Percentiles rank a stretch among this genome's conserved stretches.
These are phyloP conservation scores for Murraya paniculata DNA, from an alignment of 345 rosid genomes.

Conservation along the genomic window DNA sequence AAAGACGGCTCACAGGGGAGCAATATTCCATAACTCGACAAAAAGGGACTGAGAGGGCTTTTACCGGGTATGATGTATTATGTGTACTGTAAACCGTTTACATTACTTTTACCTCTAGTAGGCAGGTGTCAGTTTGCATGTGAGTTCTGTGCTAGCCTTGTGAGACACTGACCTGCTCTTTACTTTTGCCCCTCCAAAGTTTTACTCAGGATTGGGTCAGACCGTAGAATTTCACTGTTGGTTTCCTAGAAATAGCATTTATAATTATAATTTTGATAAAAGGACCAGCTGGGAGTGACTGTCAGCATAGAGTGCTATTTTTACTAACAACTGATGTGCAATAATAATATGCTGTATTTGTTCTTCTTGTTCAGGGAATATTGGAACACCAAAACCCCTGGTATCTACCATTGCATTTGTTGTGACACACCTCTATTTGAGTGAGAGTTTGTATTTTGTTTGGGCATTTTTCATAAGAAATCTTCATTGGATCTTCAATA, in stretches of 20 bases:
- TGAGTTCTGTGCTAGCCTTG: not conserved
- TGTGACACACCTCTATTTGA: slow-evolving; percentile 79
- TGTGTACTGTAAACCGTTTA: not conserved
- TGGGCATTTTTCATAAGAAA: not conserved
- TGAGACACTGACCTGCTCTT: not conserved
- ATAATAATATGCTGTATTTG: not conserved
- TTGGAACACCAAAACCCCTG: slow-evolving; percentile 76
- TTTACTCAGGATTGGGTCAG: not conserved
- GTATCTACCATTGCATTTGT: slow-evolving; percentile 84
- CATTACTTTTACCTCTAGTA: not conserved
- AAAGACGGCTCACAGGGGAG: slow-evolving; percentile 62
- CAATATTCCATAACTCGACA: slow-evolving; percentile 75
- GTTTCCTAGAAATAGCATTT: not conserved
- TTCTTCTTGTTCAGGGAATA: slow-evolving; percentile 52
- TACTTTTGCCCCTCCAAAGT: not conserved
- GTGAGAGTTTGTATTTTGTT: slow-evolving; percentile 34
- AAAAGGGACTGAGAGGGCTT: slow-evolving; percentile 92
- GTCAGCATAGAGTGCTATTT: not conserved
- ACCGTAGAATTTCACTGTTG: not conserved
- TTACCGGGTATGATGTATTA: slow-evolving; percentile 61
- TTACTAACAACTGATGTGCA: not conserved
- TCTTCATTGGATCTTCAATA: not conserved
- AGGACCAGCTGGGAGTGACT: not conserved
- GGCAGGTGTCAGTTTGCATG: not conserved
- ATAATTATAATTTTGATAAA: not conserved